These are phyloP conservation scores for Russula ochroleuca DNA, from an alignment of 768 basidiomycete species.

Conservation along the genomic window DNA sequence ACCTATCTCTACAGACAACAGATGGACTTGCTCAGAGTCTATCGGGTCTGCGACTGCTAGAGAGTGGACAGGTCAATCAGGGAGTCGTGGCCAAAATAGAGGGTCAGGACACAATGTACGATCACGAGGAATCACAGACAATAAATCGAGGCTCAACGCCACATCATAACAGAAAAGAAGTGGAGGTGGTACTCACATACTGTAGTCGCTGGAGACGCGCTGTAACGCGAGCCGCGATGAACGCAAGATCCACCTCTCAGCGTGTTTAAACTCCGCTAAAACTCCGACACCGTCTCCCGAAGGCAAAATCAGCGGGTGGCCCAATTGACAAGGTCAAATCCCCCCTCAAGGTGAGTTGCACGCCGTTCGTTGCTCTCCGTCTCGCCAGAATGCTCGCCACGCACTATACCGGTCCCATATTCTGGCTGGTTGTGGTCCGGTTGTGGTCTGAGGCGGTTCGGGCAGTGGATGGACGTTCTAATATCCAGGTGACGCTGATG, in stretches of 20 bases:
- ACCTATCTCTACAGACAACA: conserved; percentile 5
- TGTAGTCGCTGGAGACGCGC: background rate
- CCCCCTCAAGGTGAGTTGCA: conserved; percentile 64
- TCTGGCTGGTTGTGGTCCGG: background rate
- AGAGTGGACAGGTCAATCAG: background rate
- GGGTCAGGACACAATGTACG: conserved; percentile 48
- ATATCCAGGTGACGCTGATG: conserved; percentile 25
- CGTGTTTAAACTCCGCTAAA: conserved; percentile 22
- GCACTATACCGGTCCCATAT: conserved; percentile 14
- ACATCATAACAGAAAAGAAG: conserved; percentile 44
- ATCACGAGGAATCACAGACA: conserved; percentile 55
- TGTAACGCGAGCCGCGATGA: background rate
- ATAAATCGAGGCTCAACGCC: conserved; percentile 56
- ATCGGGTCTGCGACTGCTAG: background rate
- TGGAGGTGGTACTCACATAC: conserved; percentile 22
- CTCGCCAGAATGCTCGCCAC: conserved; percentile 27
- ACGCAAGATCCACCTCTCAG: too few species aligned
- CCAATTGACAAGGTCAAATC: conserved; percentile 32
- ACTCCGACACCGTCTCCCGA: conserved; percentile 7
- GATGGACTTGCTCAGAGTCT: conserved; percentile 11
- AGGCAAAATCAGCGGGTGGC: conserved; percentile 11
- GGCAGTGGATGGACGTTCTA: conserved; percentile 49
- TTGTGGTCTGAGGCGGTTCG: conserved; percentile 17
- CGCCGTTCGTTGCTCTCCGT: conserved; percentile 27
- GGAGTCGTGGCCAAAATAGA: background rate